Evolutionary conservation across 306 rosid genomes (phyloP).

Genomic region (Vigna hirtella): DNA sequence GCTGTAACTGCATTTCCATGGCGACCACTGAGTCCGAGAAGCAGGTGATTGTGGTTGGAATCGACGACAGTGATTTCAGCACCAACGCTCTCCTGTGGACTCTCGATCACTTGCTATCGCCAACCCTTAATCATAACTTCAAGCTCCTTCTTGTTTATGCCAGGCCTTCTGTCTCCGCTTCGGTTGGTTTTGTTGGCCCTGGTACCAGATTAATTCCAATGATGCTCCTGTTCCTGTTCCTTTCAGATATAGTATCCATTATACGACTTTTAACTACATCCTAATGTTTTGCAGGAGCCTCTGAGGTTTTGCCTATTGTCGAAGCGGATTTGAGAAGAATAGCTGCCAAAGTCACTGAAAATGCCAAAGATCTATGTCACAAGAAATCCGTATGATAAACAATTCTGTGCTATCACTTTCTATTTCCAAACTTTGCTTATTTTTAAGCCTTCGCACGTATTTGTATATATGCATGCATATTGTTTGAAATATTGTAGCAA

Average conservation of each 20-base stretch:
- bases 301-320: conserved; percentile 62
- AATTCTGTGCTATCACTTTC: not conserved
- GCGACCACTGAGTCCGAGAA: conserved; percentile 41
- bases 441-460: not conserved
- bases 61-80: conserved; percentile 76
- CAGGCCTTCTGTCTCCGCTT: conserved; percentile 54
- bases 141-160: conserved; percentile 71
- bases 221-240: too few relatives aligned
- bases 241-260: too few relatives aligned
- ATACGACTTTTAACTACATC: too few relatives aligned
- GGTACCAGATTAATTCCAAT: conserved; percentile 42
- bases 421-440: not conserved
- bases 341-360: conserved; percentile 42
- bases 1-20: not conserved
- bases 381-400: conserved; percentile 54
- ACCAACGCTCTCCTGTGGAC: conserved; percentile 70
- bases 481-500: not conserved
- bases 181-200: conserved; percentile 73
- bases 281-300: conserved; percentile 48
- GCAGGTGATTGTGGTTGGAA: conserved; percentile 71
- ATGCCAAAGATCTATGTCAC: conserved; percentile 55
- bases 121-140: conserved; percentile 45
- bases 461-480: not conserved
- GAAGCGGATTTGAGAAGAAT: conserved; percentile 60
- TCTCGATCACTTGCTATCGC: conserved; percentile 58